Base-by-base conservation (phyloP, 78 protist genomes). In the Pigoraptor vietnamica region DNA sequence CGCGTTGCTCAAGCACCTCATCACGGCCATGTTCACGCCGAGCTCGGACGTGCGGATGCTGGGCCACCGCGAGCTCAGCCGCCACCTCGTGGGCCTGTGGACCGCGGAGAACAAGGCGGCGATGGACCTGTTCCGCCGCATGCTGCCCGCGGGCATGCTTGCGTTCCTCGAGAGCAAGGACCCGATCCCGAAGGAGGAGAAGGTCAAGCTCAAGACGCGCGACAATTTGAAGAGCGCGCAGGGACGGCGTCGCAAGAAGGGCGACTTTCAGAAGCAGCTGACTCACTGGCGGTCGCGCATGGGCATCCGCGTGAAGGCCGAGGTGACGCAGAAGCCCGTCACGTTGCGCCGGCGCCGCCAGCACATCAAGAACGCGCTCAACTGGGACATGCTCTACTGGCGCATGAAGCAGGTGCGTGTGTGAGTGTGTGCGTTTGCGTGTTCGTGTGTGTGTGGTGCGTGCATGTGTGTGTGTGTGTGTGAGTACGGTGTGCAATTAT, bases 381-480 rank as follows among this genome's bases (percentile, higher is more conserved):
- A 96, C 93, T 96, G 97, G 97, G 40, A 84, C 23, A 32, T 93
- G 90, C 87, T 96, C 81, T 93, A 88, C 93, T 90, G 90, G 91
- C 93, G 90, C 38, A 29, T 94, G 25, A 6, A 48, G 33, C 90
- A 79, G n/a, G n/a, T n/a, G n/a, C n/a, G n/a, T n/a, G n/a, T n/a
- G n/a, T n/a, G n/a, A n/a, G n/a, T n/a, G n/a, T n/a, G n/a, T n/a
- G n/a, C n/a, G n/a, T n/a, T n/a, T n/a, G n/a, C n/a, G n/a, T n/a
- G n/a, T n/a, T n/a, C n/a, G n/a, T n/a, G n/a, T n/a, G n/a, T n/a
- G n/a, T n/a, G n/a, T n/a, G n/a, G n/a, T n/a, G n/a, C n/a, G n/a
- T n/a, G n/a, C n/a, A n/a, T n/a, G n/a, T n/a, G n/a, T n/a, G n/a
- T n/a, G n/a, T n/a, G n/a, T n/a, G n/a, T n/a, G n/a, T n/a, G n/a